Conservation (phyloP, 2,329 filamentous ascomycete species). For the Thielaviopsis punctulata region DNA sequence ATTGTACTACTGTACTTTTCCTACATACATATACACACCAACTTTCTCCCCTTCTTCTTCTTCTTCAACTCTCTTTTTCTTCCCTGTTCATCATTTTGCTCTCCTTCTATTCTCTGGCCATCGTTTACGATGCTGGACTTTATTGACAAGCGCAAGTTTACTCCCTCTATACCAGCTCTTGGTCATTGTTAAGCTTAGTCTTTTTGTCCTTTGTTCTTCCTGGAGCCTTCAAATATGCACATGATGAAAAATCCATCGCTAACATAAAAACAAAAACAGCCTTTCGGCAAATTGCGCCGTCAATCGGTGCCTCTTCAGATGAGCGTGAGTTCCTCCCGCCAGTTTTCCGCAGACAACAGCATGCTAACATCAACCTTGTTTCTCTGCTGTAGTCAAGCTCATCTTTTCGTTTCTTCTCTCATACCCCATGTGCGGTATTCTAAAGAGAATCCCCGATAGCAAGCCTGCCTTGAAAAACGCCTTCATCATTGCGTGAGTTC, state of each 20-base stretch:
- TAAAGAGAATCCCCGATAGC: conserved; percentile 80
- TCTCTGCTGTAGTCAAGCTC: conserved; percentile 58
- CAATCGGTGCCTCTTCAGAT: conserved; percentile 27
- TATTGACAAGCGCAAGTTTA: conserved; percentile 5
- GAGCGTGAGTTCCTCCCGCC: conserved; percentile 23
- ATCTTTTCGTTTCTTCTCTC: conserved; percentile 80
- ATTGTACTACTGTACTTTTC: no score
- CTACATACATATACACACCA: neutral
- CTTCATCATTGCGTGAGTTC: conserved; percentile 57
- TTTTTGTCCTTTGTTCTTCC: no score
- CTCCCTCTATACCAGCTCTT: neutral
- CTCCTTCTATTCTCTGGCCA: neutral
- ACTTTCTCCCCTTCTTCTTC: neutral
- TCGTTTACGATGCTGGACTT: conserved; percentile 8
- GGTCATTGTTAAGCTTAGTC: neutral
- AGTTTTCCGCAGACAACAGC: neutral
- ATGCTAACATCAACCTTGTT: neutral
- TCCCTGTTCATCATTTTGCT: neutral
- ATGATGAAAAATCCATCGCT: neutral
- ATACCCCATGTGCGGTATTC: conserved; percentile 71
- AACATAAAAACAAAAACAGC: conserved; percentile 19
- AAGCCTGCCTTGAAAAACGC: conserved; percentile 73
- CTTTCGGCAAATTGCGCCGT: conserved; percentile 25
- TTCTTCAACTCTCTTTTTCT: neutral
- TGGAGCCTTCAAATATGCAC: neutral